Evolutionary conservation across 2,329 filamentous ascomycete species (phyloP), one percentile per base, ranked within the genome.

Genomic region (Phialocephala subalpina): DNA sequence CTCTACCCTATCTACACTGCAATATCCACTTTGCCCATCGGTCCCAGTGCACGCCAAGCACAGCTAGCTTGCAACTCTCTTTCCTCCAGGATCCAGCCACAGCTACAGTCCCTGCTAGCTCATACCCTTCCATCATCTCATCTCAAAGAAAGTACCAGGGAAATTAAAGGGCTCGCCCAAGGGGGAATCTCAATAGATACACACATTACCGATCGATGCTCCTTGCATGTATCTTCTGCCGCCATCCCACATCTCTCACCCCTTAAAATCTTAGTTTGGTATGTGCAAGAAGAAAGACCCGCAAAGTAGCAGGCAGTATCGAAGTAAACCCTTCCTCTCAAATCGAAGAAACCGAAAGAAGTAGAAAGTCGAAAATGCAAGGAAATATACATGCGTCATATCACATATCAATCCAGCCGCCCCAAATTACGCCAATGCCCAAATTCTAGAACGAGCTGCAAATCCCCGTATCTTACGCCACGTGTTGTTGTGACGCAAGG

Each of bases 331-430:
- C 7, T 42, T 42, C 40, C 40, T 42, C 16, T 16, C 40, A 42
- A 5, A 42, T 42, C 20, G 45, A 49, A 53, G 49, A 53, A 53
- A 33, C 49, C 22, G 9, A 16, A 62, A 69, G 62, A 56, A 27
- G 29, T 33, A 33, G 35, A 63, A 66, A 63, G 63, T 65, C 45
- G 22, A 47, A 16, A 29, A 60, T 53, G 27, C 25, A 53, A 55
- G 27, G 25, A 60, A 53, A 58, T 71, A 59, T 68, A 69, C 67
- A 68, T 63, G 65, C 27, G 60, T 70, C 69, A 49, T 72, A 66
- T 66, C 70, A 60, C 69, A 60, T 68, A 60, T 61, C 63, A 53
- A 67, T 65, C 58, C 47, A 60, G 55, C 57, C 56, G 18, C 35
- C 42, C 69, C 67, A 4, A 22, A 58, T 62, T 68, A 63, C 66